Base-by-base conservation (phyloP, 345 rosid genomes). In the Alliaria petiolata region DNA sequence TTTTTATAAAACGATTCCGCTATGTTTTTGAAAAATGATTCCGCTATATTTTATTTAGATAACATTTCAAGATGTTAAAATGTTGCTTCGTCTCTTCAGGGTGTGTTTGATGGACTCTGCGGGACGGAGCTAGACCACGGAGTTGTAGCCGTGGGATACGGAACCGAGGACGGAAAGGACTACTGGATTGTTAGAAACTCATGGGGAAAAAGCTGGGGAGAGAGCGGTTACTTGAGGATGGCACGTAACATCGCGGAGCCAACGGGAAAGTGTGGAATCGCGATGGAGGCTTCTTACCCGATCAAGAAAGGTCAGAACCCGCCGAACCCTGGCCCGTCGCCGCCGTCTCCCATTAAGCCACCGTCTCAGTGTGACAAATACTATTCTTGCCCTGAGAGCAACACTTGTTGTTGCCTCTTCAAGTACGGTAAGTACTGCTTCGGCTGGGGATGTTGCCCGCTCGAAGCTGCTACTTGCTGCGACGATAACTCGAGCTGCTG, bases 381-480 rank as follows among this genome's bases (percentile, higher is more conserved):
- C 64, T 87, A 76, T 49, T 22, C 76, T 42, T 95, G 97, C 67
- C 89, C 96, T 1, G 83, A 81, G 70, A 84, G 91, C 76, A 85
- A 64, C 66, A 95, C 97, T 66, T 95, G 99, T 78, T 95, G 97
- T 83, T 95, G 99, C 38, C 40, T 84, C 4, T 91, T 51, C 8
- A 82, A 87, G 78, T 89, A 78, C 31, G 84, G 64, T 28, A 82
- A 78, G 65, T 79, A 76, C 65, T 91, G 99, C 80, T 89, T 89
- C 49, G 80, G 78, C 31, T 95, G 99, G 97, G 99, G 97, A 66
- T 91, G 99, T 84, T 89, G 99, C 82, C 95, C 96, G 0, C 86
- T 85, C 0, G 99, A 89, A 73, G 79, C 84, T 7, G 99, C 96
- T 34, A 84, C 90, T 65, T 95, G 97, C 80, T 95, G 98, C 31